A percentile compares a stretch with the other conserved stretches of the same genome.
Evolutionary conservation across 176 grass and related monocot genomes (phyloP).

Genomic region (Carex pumila): DNA sequence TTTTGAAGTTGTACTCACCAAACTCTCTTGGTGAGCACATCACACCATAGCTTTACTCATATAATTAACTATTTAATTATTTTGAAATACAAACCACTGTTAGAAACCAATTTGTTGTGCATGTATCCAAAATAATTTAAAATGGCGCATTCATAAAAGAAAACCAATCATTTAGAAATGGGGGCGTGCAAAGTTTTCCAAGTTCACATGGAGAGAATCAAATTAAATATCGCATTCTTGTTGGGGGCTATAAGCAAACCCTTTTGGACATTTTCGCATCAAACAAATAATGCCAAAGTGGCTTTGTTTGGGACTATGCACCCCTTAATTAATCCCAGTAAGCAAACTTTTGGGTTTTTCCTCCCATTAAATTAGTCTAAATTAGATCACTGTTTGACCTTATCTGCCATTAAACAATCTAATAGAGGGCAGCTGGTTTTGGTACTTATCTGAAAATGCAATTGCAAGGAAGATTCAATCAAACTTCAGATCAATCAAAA

Average conservation of each 20-base stretch:
- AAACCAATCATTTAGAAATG: conserved; percentile 11
- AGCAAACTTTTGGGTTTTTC: conserved; percentile 15
- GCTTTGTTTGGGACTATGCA: conserved; percentile 19
- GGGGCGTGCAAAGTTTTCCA: conserved; percentile 5
- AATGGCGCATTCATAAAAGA: neutral
- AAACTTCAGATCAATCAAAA: neutral
- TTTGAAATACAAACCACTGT: neutral
- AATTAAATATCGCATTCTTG: neutral
- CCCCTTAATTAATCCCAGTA: conserved; percentile 5
- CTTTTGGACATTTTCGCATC: conserved; percentile 8
- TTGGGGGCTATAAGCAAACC: conserved; percentile 8
- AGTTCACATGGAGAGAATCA: conserved; percentile 19
- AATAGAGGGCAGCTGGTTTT: neutral
- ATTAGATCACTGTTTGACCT: conserved; percentile 3
- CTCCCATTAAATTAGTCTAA: neutral
- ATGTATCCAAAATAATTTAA: neutral
- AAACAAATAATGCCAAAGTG: conserved; percentile 19
- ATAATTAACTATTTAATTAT: neutral
- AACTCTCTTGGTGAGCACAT: too few relatives aligned
- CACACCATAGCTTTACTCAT: too few relatives aligned
- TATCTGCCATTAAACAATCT: conserved; percentile 9
- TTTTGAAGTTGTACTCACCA: too few relatives aligned
- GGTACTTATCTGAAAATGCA: neutral
- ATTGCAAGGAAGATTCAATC: conserved; percentile 9
- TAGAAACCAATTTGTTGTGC: neutral